A percentile compares a stretch with the other conserved stretches of the same genome.
These are phyloP conservation scores for Biscutella auriculata DNA, from an alignment of 441 rosid genomes.

Conservation along the genomic window DNA sequence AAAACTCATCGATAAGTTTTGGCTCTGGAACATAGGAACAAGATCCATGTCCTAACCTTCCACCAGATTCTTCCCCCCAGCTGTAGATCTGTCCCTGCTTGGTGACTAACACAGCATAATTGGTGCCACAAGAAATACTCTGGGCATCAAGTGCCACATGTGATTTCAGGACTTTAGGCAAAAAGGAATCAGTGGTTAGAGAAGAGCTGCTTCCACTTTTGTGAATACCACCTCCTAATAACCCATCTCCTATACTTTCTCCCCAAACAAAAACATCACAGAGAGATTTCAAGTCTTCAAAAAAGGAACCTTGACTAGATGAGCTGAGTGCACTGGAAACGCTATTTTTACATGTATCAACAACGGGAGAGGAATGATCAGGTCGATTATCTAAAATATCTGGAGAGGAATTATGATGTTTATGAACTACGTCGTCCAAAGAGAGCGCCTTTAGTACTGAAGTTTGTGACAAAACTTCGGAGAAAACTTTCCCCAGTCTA, in stretches of 20 bases:
- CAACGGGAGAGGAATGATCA: slow-evolving; percentile 18
- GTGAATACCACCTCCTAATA: slow-evolving; percentile 25
- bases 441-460: slow-evolving; percentile 29
- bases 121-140: slow-evolving; percentile 42
- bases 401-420: slow-evolving; percentile 22
- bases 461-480: slow-evolving; percentile 41
- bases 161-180: slow-evolving; percentile 40
- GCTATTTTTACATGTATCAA: slow-evolving; percentile 29
- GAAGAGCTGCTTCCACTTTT: slow-evolving; percentile 23
- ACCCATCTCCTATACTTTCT: slow-evolving; percentile 34
- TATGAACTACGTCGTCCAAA: slow-evolving; percentile 27
- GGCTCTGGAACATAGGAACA: slow-evolving; percentile 52
- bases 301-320: slow-evolving; percentile 35
- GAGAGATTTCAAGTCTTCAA: slow-evolving; percentile 34
- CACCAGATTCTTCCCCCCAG: slow-evolving; percentile 65
- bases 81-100: slow-evolving; percentile 54
- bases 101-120: slow-evolving; percentile 50
- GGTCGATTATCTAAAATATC: slow-evolving; percentile 19
- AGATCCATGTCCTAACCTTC: slow-evolving; percentile 54
- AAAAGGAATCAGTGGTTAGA: slow-evolving; percentile 25
- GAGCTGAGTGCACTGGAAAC: slow-evolving; percentile 39
- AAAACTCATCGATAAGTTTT: slow-evolving; percentile 40
- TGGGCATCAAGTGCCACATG: slow-evolving; percentile 39
- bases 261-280: slow-evolving; percentile 48
- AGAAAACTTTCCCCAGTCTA: slow-evolving; percentile 40